Evolutionary conservation across 2,329 filamentous ascomycete genomes (phyloP).

Genomic region (Penicillium capsulatum): DNA sequence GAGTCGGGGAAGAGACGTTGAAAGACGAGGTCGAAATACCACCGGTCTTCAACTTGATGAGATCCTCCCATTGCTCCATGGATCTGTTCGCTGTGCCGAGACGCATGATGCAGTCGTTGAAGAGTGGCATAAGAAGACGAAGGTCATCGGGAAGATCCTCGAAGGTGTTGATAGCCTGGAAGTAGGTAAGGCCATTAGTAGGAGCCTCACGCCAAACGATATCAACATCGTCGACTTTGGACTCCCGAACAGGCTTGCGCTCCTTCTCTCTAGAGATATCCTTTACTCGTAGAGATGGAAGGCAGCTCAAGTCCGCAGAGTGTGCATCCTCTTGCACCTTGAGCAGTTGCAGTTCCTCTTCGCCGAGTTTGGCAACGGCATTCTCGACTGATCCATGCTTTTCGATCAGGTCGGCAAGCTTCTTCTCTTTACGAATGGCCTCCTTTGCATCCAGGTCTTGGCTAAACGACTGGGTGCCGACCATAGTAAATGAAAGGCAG

Average conservation of each 20-base stretch:
- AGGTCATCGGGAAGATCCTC: conserved; percentile 78
- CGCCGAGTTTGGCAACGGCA: conserved; percentile 66
- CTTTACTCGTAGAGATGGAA: conserved; percentile 81
- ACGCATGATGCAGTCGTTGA: conserved; percentile 88
- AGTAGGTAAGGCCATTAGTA: conserved; percentile 94
- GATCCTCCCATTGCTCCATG: conserved; percentile 92
- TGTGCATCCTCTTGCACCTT: conserved; percentile 79
- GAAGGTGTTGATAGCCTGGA: conserved; percentile 79
- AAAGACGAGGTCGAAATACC: conserved; percentile 83
- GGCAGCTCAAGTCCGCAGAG: conserved; percentile 76
- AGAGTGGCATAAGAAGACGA: conserved; percentile 78
- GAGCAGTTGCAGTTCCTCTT: conserved; percentile 74
- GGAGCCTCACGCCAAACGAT: conserved; percentile 89
- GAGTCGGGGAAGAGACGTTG: conserved; percentile 69
- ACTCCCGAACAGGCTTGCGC: conserved; percentile 61
- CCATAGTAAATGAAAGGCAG: conserved; percentile 90
- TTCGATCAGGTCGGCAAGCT: conserved; percentile 66
- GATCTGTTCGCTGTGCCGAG: conserved; percentile 81
- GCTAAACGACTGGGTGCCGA: conserved; percentile 70
- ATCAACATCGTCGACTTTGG: conserved; percentile 57
- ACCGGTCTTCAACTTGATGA: conserved; percentile 94
- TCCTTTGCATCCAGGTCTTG: conserved; percentile 74
- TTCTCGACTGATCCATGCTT: conserved; percentile 66
- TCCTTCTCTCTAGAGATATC: conserved; percentile 83
- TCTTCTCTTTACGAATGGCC: conserved; percentile 64